Evolutionary conservation across 2,329 filamentous ascomycete genomes (phyloP).

Genomic region (Curvularia eragrostidis): DNA sequence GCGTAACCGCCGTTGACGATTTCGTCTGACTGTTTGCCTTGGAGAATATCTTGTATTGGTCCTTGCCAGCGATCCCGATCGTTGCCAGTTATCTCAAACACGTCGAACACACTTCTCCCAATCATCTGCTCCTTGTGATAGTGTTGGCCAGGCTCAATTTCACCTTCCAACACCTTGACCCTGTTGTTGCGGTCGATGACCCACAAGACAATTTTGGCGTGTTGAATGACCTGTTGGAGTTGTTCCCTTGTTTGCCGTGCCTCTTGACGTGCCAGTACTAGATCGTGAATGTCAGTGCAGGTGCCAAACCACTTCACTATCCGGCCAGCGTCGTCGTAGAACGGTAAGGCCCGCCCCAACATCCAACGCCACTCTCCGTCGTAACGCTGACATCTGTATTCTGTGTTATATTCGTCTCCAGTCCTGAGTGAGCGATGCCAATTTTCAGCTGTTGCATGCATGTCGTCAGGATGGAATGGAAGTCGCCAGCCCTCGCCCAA

Average conservation of each 20-base stretch:
- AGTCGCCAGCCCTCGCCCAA: slow-evolving; percentile 68
- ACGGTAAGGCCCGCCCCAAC: slow-evolving; percentile 72
- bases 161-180: slow-evolving; percentile 74
- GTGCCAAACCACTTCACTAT: slow-evolving; percentile 84
- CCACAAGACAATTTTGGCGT: slow-evolving; percentile 78
- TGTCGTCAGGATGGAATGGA: slow-evolving; percentile 74
- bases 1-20: slow-evolving; percentile 66
- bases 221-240: slow-evolving; percentile 73
- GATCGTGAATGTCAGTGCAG: slow-evolving; percentile 79
- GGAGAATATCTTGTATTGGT: slow-evolving; percentile 69
- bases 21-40: slow-evolving; percentile 66
- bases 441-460: slow-evolving; percentile 59
- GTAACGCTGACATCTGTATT: slow-evolving; percentile 72
- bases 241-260: slow-evolving; percentile 73
- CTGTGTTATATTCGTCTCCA: slow-evolving; percentile 69
- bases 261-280: slow-evolving; percentile 70
- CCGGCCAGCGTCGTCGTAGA: slow-evolving; percentile 69
- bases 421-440: slow-evolving; percentile 71
- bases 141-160: slow-evolving; percentile 57
- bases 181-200: slow-evolving; percentile 68
- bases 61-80: slow-evolving; percentile 56
- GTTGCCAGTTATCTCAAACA: slow-evolving; percentile 56
- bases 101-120: slow-evolving; percentile 68
- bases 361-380: slow-evolving; percentile 81
- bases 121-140: slow-evolving; percentile 48